phyloP scores from a whole-genome alignment of 1,139 yeast species.

The Blastobotrys capitulatus region DNA sequence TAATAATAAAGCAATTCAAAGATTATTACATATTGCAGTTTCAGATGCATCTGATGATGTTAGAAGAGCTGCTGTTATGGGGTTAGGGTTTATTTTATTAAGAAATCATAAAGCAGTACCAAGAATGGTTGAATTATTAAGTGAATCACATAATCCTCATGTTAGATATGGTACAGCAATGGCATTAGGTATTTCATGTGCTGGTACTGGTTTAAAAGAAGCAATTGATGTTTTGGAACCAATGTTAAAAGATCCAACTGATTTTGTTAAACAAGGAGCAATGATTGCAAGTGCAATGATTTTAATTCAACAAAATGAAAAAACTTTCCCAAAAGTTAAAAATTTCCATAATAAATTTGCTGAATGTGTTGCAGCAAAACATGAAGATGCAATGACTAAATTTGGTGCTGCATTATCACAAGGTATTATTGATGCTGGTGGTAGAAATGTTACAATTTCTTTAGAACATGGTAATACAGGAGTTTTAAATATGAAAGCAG shows the following conservation, averaged over 20 bases:
- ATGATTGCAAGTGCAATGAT: slow-evolving; percentile 90
- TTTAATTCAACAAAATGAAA: slow-evolving; percentile 88
- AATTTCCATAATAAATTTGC: slow-evolving; percentile 70
- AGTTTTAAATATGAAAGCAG: slow-evolving; percentile 82
- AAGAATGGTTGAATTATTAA: slow-evolving; percentile 83
- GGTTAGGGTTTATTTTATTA: slow-evolving; percentile 86
- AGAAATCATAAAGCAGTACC: slow-evolving; percentile 94
- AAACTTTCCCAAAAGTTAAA: slow-evolving; percentile 72
- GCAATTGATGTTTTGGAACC: slow-evolving; percentile 94
- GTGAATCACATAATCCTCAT: slow-evolving; percentile 96
- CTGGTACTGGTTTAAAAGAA: slow-evolving; percentile 84
- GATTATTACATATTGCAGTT: slow-evolving; percentile 86
- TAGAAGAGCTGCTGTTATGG: slow-evolving; percentile 91
- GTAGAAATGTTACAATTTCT: slow-evolving; percentile 92
- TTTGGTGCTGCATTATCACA: slow-evolving; percentile 97
- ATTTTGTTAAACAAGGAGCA: slow-evolving; percentile 97
- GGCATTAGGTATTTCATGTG: slow-evolving; percentile 96
- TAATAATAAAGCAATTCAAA: slow-evolving; percentile 78
- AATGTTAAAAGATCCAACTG: slow-evolving; percentile 88
- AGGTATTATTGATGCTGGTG: slow-evolving; percentile 98
- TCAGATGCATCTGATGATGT: slow-evolving; percentile 97
- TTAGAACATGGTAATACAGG: slow-evolving; percentile 88
- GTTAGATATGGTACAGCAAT: slow-evolving; percentile 98
- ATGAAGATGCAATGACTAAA: slow-evolving; percentile 94
- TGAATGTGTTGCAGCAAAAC: slow-evolving; percentile 74